phyloP scores from a whole-genome alignment of 139 green algal species.

The Picochlorum sp. region DNA sequence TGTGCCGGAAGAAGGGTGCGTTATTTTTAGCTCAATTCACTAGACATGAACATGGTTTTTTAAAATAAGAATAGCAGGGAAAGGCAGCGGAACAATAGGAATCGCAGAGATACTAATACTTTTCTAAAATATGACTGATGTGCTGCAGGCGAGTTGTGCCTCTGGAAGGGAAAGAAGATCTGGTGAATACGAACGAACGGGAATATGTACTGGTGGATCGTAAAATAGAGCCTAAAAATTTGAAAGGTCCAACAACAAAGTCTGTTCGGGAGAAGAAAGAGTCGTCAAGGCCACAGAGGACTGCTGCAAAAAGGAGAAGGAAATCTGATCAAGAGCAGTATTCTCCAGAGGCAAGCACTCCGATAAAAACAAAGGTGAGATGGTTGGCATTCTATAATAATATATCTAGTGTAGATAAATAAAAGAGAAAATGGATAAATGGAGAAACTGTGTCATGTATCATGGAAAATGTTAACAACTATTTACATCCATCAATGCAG shows the following conservation, averaged over 20 bases:
- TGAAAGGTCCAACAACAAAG: too few species aligned
- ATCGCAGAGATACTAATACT: too few species aligned
- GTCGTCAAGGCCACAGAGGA: not conserved
- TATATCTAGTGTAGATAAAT: too few species aligned
- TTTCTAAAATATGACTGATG: not conserved
- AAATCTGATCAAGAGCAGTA: not conserved
- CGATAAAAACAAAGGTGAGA: not conserved
- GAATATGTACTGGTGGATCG: not conserved
- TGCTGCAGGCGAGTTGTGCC: conserved; percentile 13
- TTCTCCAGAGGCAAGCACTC: not conserved
- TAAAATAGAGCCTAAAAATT: not conserved
- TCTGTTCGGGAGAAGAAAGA: not conserved
- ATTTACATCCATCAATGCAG: too few species aligned
- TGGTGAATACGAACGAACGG: not conserved
- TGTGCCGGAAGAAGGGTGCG: conserved; percentile 9
- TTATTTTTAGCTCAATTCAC: too few species aligned
- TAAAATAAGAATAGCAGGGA: too few species aligned
- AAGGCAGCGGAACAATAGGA: too few species aligned
- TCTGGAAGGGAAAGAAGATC: conserved; percentile 1
- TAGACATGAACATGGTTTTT: not conserved
- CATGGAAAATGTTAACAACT: too few species aligned
- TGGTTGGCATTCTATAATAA: too few species aligned
- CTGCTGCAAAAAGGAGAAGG: not conserved
- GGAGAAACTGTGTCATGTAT: too few species aligned
- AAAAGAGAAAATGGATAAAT: too few species aligned